Conservation (phyloP, 2,329 filamentous ascomycete genomes). For the Aspergillus intermedius region DNA sequence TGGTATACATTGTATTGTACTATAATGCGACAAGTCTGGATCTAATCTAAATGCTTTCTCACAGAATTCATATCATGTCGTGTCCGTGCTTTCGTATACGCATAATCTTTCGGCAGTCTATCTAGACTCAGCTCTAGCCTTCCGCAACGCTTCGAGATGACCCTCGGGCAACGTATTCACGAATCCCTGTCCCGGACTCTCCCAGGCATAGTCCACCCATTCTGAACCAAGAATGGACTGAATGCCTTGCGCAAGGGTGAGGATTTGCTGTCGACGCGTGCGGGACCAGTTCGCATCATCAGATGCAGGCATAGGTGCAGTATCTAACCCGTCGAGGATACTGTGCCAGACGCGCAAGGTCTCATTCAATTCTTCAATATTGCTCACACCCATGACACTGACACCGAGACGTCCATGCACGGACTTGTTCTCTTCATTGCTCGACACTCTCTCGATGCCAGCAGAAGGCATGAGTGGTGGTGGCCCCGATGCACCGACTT, state of each 20-base stretch:
- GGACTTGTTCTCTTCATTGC: constrained; percentile 35
- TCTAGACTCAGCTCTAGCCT: background rate
- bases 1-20: too few species aligned
- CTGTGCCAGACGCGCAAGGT: constrained; percentile 53
- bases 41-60: too few species aligned
- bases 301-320: constrained; percentile 14
- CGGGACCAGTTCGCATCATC: constrained; percentile 37
- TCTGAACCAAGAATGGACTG: constrained; percentile 32
- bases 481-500: constrained; percentile 44
- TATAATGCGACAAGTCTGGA: too few species aligned
- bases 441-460: constrained; percentile 33
- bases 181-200: constrained; percentile 37
- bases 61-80: background rate
- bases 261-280: constrained; percentile 27
- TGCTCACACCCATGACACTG: constrained; percentile 60
- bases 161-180: constrained; percentile 29
- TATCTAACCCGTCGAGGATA: constrained; percentile 44
- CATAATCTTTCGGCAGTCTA: background rate
- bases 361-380: constrained; percentile 53
- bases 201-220: constrained; percentile 43
- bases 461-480: constrained; percentile 45
- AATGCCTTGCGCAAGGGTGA: constrained; percentile 31
- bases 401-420: constrained; percentile 53
- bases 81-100: too few species aligned
- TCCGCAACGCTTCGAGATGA: constrained; percentile 16